Base-by-base conservation (phyloP, 2,329 filamentous ascomycete species). In the Arthroderma sp. region DNA sequence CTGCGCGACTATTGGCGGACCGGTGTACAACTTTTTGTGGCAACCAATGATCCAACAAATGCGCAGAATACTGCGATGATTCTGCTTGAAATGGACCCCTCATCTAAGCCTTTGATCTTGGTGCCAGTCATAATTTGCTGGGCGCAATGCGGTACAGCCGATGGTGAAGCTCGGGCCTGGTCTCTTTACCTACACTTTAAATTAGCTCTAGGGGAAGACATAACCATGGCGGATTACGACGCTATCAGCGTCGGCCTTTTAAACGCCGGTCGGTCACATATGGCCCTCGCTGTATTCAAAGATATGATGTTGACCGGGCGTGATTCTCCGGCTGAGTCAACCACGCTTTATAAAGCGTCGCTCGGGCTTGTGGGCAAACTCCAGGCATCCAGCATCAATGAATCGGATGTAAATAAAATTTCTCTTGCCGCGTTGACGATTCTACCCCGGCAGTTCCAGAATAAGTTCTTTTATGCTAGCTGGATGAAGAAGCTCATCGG, bases 401-500 rank as follows among this genome's bases (percentile, higher is more conserved):
- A 68, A 33, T 50, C 62, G 4, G 60, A 68, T 36, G 58, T 74
- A 38, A 71, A 70, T 55, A 64, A 65, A 45, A 56, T 73, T 7
- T 71, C 70, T 0, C 55, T 74, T 4, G 61, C 67, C 6, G 68
- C 68, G 2, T 57, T 81, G 28, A 68, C 69, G 4, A 57, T 68
- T 29, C 57, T 81, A 15, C 78, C 78, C 4, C 58, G 62, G 8
- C 60, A 60, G 31, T 72, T 74, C 44, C 66, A 70, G 38, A 91
- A 93, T 61, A 80, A 81, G 50, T 89, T 86, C 62, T 85, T 94
- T 62, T 83, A 87, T 52, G 83, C 81, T 31, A 88, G 85, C 55
- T 94, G 87, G 88, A 73, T 94, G 56, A 89, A 89, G 62, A 78
- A 83, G 41, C 74, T 93, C 6, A 83, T 93, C 45, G 81, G 80